Evolutionary conservation across 1,284 basidiomycete genomes (phyloP), one percentile per base, ranked within the genome.

Genomic region (Trichosporon faecale): DNA sequence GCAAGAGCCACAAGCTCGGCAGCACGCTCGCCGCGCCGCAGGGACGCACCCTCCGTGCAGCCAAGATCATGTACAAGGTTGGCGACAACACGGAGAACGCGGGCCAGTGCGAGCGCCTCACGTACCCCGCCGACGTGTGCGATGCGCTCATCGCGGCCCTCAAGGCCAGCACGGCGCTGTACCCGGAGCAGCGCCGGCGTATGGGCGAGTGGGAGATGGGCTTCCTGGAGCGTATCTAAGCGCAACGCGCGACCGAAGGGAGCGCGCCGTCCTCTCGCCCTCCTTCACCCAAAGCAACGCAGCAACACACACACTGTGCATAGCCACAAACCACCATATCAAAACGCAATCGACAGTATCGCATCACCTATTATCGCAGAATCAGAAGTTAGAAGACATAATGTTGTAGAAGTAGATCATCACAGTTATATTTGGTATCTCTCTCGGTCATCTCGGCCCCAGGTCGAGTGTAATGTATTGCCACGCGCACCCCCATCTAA

Each of bases 181-280:
- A 79, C 66, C 81, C 81, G 0, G 66, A 67, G 1, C 70, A 68
- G 11, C 9, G 75, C 44, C 71, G 79, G 29, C 71, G 68, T 25
- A 76, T 83, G 76, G 76, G 76, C 25, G 72, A 66, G 11, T 79
- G 79, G 60, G 75, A 78, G n/a, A 71, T 78, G 18, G 81, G 81
- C 1, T 82, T 82, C 67, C 72, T 83, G 25, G 79, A 79, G 68
- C 68, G 80, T 7, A 49, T 71, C 9, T 73, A 67, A 60, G 55
- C 25, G n/a, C 5, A 6, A n/a, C 8, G 18, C 44, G 14, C 18
- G 18, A 21, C 18, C 44, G 44, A 46, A 21, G 44, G 18, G 18
- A 46, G 44, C 18, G 40, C 2, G 12, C 9, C 16, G n/a, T n/a
- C n/a, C n/a, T n/a, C 40, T 11, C 16, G 40, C 16, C 35, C 35